Evolutionary conservation across 169 alveolate genomes (phyloP).

Genomic region (Plasmodium vivax): DNA sequence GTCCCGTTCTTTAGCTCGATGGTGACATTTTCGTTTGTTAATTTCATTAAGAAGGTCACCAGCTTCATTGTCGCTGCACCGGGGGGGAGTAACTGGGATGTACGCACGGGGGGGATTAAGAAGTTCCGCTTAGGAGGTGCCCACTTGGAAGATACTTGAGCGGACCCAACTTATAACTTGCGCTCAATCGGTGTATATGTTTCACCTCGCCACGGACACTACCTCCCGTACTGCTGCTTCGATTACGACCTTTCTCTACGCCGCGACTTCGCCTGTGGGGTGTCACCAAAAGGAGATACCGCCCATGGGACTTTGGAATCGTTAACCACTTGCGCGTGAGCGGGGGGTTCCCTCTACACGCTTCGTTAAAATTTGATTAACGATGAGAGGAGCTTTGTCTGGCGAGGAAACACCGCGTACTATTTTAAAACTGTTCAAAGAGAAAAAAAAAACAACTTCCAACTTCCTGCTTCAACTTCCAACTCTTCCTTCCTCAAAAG

Average conservation of each 20-base stretch:
- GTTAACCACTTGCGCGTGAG: neutral
- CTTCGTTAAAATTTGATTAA: neutral
- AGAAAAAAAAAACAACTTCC: neutral
- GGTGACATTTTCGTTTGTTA: slow-evolving; percentile 96
- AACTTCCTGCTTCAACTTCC: neutral
- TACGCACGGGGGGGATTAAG: neutral
- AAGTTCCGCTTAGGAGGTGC: too few species aligned
- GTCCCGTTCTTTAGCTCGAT: slow-evolving; percentile 99
- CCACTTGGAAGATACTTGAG: neutral
- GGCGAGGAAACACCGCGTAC: neutral
- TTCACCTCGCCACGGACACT: neutral
- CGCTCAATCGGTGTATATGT: neutral
- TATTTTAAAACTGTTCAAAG: neutral
- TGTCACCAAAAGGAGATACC: neutral
- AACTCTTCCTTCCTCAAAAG: neutral
- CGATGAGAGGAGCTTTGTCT: neutral
- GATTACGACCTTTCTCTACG: neutral
- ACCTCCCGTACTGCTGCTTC: neutral
- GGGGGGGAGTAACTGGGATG: neutral
- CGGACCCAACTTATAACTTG: neutral
- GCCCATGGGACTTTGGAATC: neutral
- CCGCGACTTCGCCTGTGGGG: neutral
- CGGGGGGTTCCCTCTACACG: neutral
- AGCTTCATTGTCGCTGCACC: slow-evolving; percentile 92
- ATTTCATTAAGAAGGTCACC: slow-evolving; percentile 96